phyloP scores from a whole-genome alignment of 176 grass and related monocot genomes.

The Juncus inflexus region DNA sequence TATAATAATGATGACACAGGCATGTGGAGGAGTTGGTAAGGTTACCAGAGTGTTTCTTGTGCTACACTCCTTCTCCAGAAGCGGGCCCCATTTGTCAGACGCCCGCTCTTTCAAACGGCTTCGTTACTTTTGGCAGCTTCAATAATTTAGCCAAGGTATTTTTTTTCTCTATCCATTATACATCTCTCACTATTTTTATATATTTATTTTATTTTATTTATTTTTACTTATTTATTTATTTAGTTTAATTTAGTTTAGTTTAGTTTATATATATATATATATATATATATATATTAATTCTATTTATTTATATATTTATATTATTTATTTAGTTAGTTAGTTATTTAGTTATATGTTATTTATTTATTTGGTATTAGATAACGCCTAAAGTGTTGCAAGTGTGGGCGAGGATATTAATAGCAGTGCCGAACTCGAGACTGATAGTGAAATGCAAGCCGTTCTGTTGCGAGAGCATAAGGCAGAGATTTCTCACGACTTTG shows the following conservation, averaged over 20 bases:
- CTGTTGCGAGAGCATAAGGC: conserved; percentile 84
- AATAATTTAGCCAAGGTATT: conserved; percentile 98
- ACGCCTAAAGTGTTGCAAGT: conserved; percentile 90
- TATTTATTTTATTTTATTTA: too few species aligned
- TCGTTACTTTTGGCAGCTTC: conserved; percentile 95
- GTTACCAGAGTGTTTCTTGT: conserved; percentile 90
- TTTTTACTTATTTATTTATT: too few species aligned
- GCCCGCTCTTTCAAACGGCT: conserved; percentile 88
- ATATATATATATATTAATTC: too few species aligned
- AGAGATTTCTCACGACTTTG: conserved; percentile 78
- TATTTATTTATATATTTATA: too few species aligned
- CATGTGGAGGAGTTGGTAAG: conserved; percentile 89
- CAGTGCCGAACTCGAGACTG: conserved; percentile 84
- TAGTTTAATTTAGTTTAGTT: too few species aligned
- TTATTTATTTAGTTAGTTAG: too few species aligned
- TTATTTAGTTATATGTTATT: not conserved
- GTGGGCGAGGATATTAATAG: conserved; percentile 89
- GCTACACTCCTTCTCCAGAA: conserved; percentile 97
- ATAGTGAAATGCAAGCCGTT: conserved; percentile 98
- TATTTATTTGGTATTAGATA: conserved; percentile 48
- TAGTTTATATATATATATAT: too few species aligned
- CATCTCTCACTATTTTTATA: too few species aligned
- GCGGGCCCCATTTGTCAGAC: conserved; percentile 80
- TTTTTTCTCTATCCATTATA: too few species aligned
- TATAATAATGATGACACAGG: conserved; percentile 26